Conservation (phyloP, 2,329 filamentous ascomycete genomes). For the Fonsecaea nubica region DNA sequence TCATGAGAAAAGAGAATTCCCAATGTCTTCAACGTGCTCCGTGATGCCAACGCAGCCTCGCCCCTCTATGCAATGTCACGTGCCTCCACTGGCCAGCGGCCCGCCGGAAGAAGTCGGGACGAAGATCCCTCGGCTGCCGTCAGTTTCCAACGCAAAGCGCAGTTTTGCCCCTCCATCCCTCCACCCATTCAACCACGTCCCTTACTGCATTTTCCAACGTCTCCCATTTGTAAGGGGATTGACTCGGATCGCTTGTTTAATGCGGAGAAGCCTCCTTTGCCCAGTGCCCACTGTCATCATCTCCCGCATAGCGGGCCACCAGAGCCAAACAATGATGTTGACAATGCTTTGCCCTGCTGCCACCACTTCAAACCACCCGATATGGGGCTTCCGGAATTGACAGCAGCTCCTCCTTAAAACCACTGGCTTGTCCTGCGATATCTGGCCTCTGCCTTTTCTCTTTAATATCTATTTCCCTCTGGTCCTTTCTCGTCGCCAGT, state of each 20-base stretch:
- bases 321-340: conserved; percentile 16
- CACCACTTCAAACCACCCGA: conserved; percentile 15
- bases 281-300: conserved; percentile 15
- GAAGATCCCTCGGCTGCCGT: conserved; percentile 17
- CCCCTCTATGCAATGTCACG: not conserved
- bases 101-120: conserved; percentile 18
- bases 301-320: conserved; percentile 13
- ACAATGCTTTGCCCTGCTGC: conserved; percentile 17
- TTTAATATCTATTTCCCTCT: not conserved
- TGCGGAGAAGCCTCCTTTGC: conserved; percentile 6
- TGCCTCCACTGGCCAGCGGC: not conserved
- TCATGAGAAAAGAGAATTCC: not conserved
- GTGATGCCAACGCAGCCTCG: not conserved
- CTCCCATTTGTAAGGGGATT: conserved; percentile 1
- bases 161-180: conserved; percentile 13
- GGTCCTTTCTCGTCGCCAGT: conserved; percentile 3
- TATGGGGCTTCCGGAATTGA: conserved; percentile 21
- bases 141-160: not conserved
- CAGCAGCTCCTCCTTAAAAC: not conserved
- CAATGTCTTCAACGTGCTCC: not conserved
- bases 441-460: not conserved
- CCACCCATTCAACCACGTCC: not conserved
- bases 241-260: conserved; percentile 12
- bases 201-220: not conserved
- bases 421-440: conserved; percentile 6